Conservation (phyloP, 768 basidiomycete species). For the Auriscalpium orientale region DNA sequence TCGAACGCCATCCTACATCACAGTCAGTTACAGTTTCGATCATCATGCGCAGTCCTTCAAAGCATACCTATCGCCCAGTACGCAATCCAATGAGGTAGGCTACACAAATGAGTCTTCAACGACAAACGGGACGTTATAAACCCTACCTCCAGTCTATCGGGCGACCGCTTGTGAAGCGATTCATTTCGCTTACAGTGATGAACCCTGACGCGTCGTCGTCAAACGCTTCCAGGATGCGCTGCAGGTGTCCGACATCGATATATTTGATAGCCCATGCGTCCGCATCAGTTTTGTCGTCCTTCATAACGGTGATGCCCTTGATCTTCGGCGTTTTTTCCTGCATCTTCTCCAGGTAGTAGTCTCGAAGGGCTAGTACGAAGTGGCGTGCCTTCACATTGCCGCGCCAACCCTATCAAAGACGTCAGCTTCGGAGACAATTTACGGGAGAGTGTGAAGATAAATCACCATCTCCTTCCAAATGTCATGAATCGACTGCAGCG, state of each 20-base stretch:
- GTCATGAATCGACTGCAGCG: not conserved
- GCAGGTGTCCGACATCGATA: slow-evolving; percentile 13
- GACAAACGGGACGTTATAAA: not conserved
- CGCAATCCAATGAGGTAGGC: slow-evolving; percentile 18
- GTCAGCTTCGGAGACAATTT: not conserved
- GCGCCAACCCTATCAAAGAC: slow-evolving; percentile 5
- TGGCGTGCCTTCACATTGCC: not conserved
- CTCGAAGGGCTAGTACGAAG: slow-evolving; percentile 17
- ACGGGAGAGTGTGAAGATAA: not conserved
- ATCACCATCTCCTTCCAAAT: slow-evolving; percentile 22
- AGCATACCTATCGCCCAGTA: slow-evolving; percentile 17
- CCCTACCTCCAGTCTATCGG: slow-evolving; percentile 22
- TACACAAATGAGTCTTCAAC: not conserved
- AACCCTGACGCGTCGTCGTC: slow-evolving; percentile 16
- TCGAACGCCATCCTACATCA: not conserved
- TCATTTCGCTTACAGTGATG: slow-evolving; percentile 22
- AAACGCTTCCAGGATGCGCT: slow-evolving; percentile 16
- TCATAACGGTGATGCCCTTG: not conserved
- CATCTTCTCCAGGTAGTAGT: slow-evolving; percentile 20
- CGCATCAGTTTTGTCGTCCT: slow-evolving; percentile 11
- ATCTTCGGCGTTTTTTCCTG: slow-evolving; percentile 8
- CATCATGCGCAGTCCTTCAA: not conserved
- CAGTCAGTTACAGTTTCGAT: not conserved
- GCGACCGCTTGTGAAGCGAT: slow-evolving; percentile 18
- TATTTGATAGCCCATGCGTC: slow-evolving; percentile 3